A percentile compares a stretch with the other conserved stretches of the same genome.
phyloP scores from a whole-genome alignment of 179 eudicot genomes.

The Corrigiola litoralis region DNA sequence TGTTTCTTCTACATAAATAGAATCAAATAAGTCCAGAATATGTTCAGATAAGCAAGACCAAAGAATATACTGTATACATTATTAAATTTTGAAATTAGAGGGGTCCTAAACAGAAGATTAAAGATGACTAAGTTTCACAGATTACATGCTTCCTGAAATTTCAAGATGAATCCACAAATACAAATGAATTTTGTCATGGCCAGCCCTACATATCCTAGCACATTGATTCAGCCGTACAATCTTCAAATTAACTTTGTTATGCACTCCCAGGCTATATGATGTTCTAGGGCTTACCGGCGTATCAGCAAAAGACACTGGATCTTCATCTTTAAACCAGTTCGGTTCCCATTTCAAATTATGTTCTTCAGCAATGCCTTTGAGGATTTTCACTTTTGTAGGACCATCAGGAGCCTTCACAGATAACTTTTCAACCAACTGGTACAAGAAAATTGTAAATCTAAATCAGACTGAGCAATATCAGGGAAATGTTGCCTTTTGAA shows the following conservation, averaged over 20 bases:
- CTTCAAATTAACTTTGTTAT: no score
- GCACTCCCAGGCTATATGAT: background rate
- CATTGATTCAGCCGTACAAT: no score
- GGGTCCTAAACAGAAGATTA: background rate
- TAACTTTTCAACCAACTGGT: constrained; percentile 86
- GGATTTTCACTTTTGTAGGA: constrained; percentile 66
- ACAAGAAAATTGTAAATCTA: constrained; percentile 12
- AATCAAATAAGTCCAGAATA: background rate
- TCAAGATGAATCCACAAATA: background rate
- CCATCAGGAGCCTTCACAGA: constrained; percentile 85
- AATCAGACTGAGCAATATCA: constrained; percentile 5
- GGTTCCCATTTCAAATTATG: constrained; percentile 85
- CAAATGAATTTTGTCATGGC: background rate
- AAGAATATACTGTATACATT: background rate
- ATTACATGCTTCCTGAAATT: background rate
- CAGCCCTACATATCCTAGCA: background rate
- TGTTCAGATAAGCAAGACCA: background rate
- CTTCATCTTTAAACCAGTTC: constrained; percentile 54
- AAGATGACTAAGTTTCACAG: background rate
- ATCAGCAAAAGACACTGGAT: constrained; percentile 38
- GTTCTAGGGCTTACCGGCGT: constrained; percentile 42
- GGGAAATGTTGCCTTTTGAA: background rate
- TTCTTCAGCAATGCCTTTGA: constrained; percentile 80
- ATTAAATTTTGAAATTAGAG: no score
- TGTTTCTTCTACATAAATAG: background rate